Conservation (phyloP, 1,284 basidiomycete genomes). For the Grifola frondosa region DNA sequence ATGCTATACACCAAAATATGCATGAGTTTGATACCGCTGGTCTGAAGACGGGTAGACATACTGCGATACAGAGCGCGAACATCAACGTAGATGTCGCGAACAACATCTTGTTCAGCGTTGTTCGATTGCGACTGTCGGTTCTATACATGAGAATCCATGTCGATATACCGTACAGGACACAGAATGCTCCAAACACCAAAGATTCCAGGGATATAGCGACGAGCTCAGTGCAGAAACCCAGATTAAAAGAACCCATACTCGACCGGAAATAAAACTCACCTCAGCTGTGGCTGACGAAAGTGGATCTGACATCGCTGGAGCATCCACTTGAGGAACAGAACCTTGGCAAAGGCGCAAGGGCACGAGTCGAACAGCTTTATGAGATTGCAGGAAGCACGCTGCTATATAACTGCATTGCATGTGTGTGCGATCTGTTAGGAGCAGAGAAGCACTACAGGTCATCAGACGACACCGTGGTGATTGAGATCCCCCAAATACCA, state of each 20-base stretch:
- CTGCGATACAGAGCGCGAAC: conserved; percentile 16
- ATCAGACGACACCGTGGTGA: too few species aligned
- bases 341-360: neutral
- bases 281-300: neutral
- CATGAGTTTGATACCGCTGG: neutral
- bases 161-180: conserved; percentile 19
- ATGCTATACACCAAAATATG: conserved; percentile 4
- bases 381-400: too few species aligned
- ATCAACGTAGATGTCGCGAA: conserved; percentile 18
- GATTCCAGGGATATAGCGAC: conserved; percentile 17
- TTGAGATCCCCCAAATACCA: too few species aligned
- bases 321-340: too few species aligned
- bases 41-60: conserved; percentile 1
- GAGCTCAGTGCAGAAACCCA: conserved; percentile 6
- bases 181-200: conserved; percentile 19
- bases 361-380: neutral
- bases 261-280: neutral
- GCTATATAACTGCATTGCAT: too few species aligned
- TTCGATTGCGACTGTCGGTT: conserved; percentile 13
- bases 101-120: conserved; percentile 16
- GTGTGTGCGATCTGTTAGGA: too few species aligned
- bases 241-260: neutral
- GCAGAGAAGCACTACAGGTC: too few species aligned
- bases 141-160: conserved; percentile 22
- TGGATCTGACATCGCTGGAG: neutral